Evolutionary conservation across 169 alveolate species (phyloP).

Genomic region (Plasmodium malariae): DNA sequence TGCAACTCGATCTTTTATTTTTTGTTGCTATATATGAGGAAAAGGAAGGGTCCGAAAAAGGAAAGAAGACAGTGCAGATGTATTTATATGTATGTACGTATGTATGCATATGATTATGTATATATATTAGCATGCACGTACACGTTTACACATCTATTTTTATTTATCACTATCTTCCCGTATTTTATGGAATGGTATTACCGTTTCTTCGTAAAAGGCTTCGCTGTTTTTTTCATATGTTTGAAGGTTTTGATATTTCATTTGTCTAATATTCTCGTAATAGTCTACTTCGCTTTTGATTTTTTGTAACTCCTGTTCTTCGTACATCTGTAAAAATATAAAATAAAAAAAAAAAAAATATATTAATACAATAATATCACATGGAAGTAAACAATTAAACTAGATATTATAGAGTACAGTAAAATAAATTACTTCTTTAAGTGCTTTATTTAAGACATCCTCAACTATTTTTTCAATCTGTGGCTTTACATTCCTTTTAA

Average conservation of each 20-base stretch:
- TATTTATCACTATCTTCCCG: not conserved
- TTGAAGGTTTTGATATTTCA: slow-evolving; percentile 49
- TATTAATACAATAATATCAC: not conserved
- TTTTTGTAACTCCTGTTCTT: slow-evolving; percentile 41
- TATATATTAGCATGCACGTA: not conserved
- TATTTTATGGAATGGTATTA: not conserved
- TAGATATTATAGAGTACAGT: not conserved
- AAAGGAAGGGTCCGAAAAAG: not conserved
- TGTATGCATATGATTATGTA: not conserved
- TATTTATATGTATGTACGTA: not conserved
- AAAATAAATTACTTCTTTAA: slow-evolving; percentile 46
- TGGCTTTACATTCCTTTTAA: slow-evolving; percentile 47
- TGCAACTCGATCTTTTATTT: slow-evolving; percentile 44
- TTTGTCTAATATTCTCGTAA: slow-evolving; percentile 48
- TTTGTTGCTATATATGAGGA: slow-evolving; percentile 14
- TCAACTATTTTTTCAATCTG: slow-evolving; percentile 35
- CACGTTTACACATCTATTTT: not conserved
- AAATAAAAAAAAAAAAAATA: not conserved
- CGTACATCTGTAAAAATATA: slow-evolving; percentile 26
- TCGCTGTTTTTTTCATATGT: slow-evolving; percentile 21
- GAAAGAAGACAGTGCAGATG: not conserved
- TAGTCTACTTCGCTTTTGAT: slow-evolving; percentile 29
- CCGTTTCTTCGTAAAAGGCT: slow-evolving; percentile 48
- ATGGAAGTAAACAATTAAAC: not conserved
- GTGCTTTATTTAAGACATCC: slow-evolving; percentile 47